Evolutionary conservation across 768 basidiomycete genomes (phyloP).

Genomic region (Lyophyllum shimeji): DNA sequence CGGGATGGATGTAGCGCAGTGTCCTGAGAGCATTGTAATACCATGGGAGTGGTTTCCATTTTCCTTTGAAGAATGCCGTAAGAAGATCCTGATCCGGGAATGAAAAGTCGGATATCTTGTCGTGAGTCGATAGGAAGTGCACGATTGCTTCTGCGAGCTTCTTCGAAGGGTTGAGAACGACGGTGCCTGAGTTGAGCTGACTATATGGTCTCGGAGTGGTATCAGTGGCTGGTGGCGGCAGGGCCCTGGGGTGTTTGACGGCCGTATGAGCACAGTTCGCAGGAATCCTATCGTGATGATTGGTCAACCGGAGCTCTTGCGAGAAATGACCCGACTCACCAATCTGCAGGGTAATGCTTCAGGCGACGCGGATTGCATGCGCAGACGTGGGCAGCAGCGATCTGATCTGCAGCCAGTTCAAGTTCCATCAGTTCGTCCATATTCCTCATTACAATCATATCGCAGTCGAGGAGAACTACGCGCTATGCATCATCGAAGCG

Average conservation of each 20-base stretch:
- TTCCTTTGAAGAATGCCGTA: constrained; percentile 73
- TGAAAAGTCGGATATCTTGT: constrained; percentile 38
- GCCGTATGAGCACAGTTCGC: constrained; percentile 84
- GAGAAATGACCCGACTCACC: constrained; percentile 44
- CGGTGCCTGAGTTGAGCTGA: constrained; percentile 89
- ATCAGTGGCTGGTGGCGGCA: constrained; percentile 32
- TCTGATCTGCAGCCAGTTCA: constrained; percentile 61
- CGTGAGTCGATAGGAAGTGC: constrained; percentile 49
- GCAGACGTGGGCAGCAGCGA: constrained; percentile 89
- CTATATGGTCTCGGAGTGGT: constrained; percentile 68
- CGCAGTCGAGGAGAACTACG: constrained; percentile 80
- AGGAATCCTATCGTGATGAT: constrained; percentile 75
- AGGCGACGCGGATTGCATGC: constrained; percentile 91
- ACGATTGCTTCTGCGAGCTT: constrained; percentile 52
- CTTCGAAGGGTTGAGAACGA: constrained; percentile 78
- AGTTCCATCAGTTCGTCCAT: constrained; percentile 78
- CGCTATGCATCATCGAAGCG: constrained; percentile 42
- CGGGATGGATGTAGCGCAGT: constrained; percentile 66
- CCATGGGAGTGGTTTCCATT: constrained; percentile 80
- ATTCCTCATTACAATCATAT: constrained; percentile 82
- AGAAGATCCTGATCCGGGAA: constrained; percentile 96
- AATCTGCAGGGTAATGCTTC: constrained; percentile 85
- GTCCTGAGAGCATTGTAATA: constrained; percentile 93
- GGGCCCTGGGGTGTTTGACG: constrained; percentile 44
- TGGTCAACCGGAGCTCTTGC: neutral